Evolutionary conservation across 2,329 filamentous ascomycete genomes (phyloP), one percentile per base, ranked within the genome.

Genomic region (Bipolaris zeicola): DNA sequence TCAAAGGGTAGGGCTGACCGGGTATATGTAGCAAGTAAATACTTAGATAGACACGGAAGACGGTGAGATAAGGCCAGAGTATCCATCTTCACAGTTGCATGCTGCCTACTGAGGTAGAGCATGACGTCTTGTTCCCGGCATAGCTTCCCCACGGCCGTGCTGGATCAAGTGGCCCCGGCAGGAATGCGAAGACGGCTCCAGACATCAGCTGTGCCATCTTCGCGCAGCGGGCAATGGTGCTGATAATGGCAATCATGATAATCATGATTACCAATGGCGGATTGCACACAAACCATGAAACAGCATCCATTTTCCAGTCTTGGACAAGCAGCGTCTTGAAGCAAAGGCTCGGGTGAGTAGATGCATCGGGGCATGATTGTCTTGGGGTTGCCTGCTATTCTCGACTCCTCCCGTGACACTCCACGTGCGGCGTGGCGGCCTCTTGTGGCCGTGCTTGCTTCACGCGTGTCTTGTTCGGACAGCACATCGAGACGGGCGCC

Each of bases 401-500:
- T 39, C 20, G 6, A 18, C 39, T 22, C n/a, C 26, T 18, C 26
- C 16, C 24, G 26, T 7, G 26, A 14, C 26, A 18, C 31, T 44
- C 3, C 24, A 28, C 26, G 42, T 44, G 42, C 26, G 26, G 26
- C 10, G 42, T 28, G n/a, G 42, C n/a, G 16, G 26, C 42, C 10
- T 31, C 3, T 13, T 18, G 42, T 28, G 46, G 46, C 46, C 34
- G 34, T 38, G 33, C 31, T 37, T 22, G 34, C 20, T n/a, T 38
- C 34, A 48, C 14, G 22, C 34, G 34, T 24, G 38, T 42, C 1
- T 26, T 50, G 3, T 33, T 28, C 13, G 6, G 37, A 50, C 38
- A 43, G 28, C 41, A 14, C 11, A 51, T n/a, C 24, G 34, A n/a
- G n/a, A 41, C 33, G 42, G 47, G 52, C 41, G 55, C 42, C 44